Conservation (phyloP, 352 stramenopile species). For the Phytopythium vexans region DNA sequence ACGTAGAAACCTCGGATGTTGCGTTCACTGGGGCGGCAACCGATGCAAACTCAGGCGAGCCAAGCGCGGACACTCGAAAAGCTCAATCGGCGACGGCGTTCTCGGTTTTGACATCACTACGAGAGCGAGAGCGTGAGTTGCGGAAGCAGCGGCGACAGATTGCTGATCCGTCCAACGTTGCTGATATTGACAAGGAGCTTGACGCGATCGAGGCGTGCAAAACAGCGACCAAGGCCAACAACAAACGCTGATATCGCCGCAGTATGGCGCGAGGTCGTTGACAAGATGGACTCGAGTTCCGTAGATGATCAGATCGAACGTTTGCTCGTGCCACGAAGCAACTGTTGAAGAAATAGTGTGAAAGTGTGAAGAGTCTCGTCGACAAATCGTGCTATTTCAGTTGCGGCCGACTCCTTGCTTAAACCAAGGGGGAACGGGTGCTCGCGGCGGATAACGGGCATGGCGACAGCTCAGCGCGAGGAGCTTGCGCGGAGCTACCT, state of each 20-base stretch:
- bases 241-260: constrained; percentile 22
- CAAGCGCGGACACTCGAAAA: constrained; percentile 9
- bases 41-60: constrained; percentile 5
- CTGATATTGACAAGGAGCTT: constrained; percentile 50
- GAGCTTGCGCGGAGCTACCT: constrained; percentile 47
- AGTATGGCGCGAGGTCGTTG: too few species aligned
- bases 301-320: too few species aligned
- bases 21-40: constrained; percentile 1
- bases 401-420: constrained; percentile 6
- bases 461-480: constrained; percentile 45
- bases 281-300: too few species aligned
- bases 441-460: constrained; percentile 4
- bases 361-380: too few species aligned
- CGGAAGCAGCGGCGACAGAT: constrained; percentile 28
- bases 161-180: constrained; percentile 15
- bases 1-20: constrained; percentile 52
- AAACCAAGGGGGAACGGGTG: not conserved
- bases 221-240: constrained; percentile 48
- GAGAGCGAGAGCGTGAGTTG: constrained; percentile 53
- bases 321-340: too few species aligned
- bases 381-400: constrained; percentile 17
- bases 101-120: constrained; percentile 42
- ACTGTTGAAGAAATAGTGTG: too few species aligned
- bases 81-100: constrained; percentile 36
- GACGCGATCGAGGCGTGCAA: constrained; percentile 55